These are phyloP conservation scores for Podaxis sp. DNA, from an alignment of 768 basidiomycete species.

Conservation along the genomic window DNA sequence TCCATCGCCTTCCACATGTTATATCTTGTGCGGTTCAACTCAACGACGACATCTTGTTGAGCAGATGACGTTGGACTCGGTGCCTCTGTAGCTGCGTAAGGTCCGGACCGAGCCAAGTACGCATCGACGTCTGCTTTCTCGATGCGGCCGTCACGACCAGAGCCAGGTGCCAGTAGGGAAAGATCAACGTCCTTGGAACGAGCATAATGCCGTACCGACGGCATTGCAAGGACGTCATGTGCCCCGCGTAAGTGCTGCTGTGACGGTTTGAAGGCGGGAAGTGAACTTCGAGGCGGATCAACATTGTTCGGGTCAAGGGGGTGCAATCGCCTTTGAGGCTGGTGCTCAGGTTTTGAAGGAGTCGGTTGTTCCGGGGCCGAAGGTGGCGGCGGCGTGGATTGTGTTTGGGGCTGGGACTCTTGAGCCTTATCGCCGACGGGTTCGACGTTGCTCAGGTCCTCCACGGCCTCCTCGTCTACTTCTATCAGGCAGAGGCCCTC, in stretches of 20 bases:
- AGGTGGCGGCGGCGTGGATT: constrained; percentile 11
- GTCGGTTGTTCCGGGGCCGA: constrained; percentile 16
- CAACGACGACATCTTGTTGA: constrained; percentile 57
- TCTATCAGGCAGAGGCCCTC: constrained; percentile 77
- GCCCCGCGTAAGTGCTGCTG: constrained; percentile 10
- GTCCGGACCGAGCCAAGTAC: constrained; percentile 38
- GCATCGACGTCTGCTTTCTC: constrained; percentile 74
- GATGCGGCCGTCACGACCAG: constrained; percentile 72
- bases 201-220: constrained; percentile 79
- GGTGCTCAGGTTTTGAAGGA: constrained; percentile 7
- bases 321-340: constrained; percentile 33
- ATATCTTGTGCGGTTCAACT: constrained; percentile 73
- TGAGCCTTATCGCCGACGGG: background rate
- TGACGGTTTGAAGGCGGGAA: constrained; percentile 17
- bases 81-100: constrained; percentile 11
- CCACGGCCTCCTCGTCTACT: constrained; percentile 58
- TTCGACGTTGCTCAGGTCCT: constrained; percentile 18
- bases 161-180: constrained; percentile 55
- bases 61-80: constrained; percentile 17
- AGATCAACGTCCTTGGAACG: constrained; percentile 65
- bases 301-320: constrained; percentile 57
- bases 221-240: constrained; percentile 60
- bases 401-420: constrained; percentile 7
- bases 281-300: background rate
- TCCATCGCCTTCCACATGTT: constrained; percentile 92